A percentile compares a stretch with the other conserved stretches of the same genome.
These are phyloP conservation scores for Pisolithus thermaeus DNA, from an alignment of 1,284 basidiomycete genomes.

Conservation along the genomic window DNA sequence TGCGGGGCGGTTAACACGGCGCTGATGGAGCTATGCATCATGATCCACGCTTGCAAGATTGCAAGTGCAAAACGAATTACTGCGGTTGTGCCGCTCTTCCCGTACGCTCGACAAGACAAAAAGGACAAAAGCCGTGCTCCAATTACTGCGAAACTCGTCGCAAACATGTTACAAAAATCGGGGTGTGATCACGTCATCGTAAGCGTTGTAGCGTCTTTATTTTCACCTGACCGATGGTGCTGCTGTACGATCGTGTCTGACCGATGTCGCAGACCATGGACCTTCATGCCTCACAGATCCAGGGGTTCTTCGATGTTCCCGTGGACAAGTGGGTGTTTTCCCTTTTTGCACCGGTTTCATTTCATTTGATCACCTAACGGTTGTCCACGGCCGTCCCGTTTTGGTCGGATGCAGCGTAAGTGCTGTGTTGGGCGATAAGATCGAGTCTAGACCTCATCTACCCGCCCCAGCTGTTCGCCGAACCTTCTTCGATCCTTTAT, in stretches of 20 bases:
- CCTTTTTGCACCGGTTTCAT: background rate
- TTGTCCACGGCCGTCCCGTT: slow-evolving; percentile 15
- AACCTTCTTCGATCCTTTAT: slow-evolving; percentile 94
- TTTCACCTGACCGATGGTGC: background rate
- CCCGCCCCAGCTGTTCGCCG: slow-evolving; percentile 79
- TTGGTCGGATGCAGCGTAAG: slow-evolving; percentile 41
- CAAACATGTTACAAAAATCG: slow-evolving; percentile 97
- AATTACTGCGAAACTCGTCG: slow-evolving; percentile 97
- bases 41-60: slow-evolving; percentile 99
- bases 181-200: slow-evolving; percentile 99
- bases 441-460: slow-evolving; percentile 20
- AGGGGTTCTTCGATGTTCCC: slow-evolving; percentile 99
- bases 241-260: slow-evolving; percentile 1
- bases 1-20: slow-evolving; percentile 84
- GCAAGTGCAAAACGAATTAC: slow-evolving; percentile 95
- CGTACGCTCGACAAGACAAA: slow-evolving; percentile 96
- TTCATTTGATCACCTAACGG: slow-evolving; percentile 2
- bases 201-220: slow-evolving; percentile 33
- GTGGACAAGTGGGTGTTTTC: slow-evolving; percentile 88
- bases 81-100: slow-evolving; percentile 92
- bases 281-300: slow-evolving; percentile 96
- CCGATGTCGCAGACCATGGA: slow-evolving; percentile 81
- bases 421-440: slow-evolving; percentile 15
- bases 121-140: slow-evolving; percentile 99
- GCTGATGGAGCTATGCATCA: slow-evolving; percentile 96